phyloP scores from a whole-genome alignment of 202 grass and related monocot species.

The Carex arenaria region DNA sequence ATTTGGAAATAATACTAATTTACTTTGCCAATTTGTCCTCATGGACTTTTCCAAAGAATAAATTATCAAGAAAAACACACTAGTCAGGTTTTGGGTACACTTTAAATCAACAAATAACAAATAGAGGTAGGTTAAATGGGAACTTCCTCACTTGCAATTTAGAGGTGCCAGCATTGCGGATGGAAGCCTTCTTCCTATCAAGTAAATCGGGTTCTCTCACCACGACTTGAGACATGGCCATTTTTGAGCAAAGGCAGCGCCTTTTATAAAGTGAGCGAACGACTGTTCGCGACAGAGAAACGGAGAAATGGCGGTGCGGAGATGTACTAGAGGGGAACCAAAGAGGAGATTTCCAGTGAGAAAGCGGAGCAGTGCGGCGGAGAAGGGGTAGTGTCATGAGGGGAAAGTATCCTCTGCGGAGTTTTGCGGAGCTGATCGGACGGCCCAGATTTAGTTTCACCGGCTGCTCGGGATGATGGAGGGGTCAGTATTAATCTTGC shows the following conservation, averaged over 20 bases:
- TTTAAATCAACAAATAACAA: neutral
- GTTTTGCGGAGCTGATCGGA: too few relatives aligned
- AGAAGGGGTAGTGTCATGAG: conserved; percentile 19
- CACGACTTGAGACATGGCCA: conserved; percentile 26
- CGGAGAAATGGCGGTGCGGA: neutral
- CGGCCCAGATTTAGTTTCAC: too few relatives aligned
- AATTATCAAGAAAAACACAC: neutral
- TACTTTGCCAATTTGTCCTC: neutral
- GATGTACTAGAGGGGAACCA: neutral
- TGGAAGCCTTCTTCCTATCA: conserved; percentile 53
- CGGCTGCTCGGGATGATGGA: too few relatives aligned
- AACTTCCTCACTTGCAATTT: conserved; percentile 49
- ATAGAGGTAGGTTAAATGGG: neutral
- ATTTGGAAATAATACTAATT: neutral
- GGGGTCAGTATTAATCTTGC: too few relatives aligned
- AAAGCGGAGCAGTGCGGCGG: neutral
- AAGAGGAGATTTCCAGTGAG: neutral
- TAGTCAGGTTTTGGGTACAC: neutral
- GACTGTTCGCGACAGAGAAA: neutral
- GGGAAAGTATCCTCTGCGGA: too few relatives aligned
- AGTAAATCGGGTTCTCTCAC: conserved; percentile 36
- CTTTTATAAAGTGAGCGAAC: neutral
- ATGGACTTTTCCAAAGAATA: neutral
- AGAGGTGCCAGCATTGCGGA: conserved; percentile 39
- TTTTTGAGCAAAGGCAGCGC: neutral